Evolutionary conservation across 495 filamentous ascomycete genomes (phyloP).

Genomic region (Thermothielavioides terrestris): DNA sequence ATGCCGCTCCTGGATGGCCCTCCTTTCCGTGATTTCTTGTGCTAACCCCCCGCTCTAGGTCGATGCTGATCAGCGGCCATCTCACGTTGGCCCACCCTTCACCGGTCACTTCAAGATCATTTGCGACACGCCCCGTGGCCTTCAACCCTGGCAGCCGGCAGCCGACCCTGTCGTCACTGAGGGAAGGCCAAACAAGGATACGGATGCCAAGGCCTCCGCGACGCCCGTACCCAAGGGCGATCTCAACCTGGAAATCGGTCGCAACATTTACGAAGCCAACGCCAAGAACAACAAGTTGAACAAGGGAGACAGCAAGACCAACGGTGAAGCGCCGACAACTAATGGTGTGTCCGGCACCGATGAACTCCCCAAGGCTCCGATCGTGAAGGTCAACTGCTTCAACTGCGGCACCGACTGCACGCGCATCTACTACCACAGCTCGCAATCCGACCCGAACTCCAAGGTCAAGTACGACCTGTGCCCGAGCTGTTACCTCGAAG

Average conservation of each 20-base stretch:
- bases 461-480: constrained; percentile 77
- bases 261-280: constrained; percentile 90
- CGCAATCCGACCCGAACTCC: constrained; percentile 46
- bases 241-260: constrained; percentile 78
- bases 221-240: constrained; percentile 66
- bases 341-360: constrained; percentile 50
- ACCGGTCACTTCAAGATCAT: constrained; percentile 94
- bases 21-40: too few relatives aligned
- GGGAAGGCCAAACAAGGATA: constrained; percentile 66
- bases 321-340: constrained; percentile 58
- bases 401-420: constrained; percentile 92
- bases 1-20: too few relatives aligned
- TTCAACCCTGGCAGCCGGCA: constrained; percentile 89
- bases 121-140: constrained; percentile 86
- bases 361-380: constrained; percentile 48
- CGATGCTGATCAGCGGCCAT: constrained; percentile 88
- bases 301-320: constrained; percentile 48
- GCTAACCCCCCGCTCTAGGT: constrained; percentile 53
- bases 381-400: constrained; percentile 61
- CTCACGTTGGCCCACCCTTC: constrained; percentile 91
- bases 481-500: constrained; percentile 79
- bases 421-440: constrained; percentile 79
- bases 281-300: constrained; percentile 72
- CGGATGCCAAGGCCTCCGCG: constrained; percentile 57
- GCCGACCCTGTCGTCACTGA: constrained; percentile 56